Evolutionary conservation across 2,329 filamentous ascomycete genomes (phyloP).

Genomic region (Penicillium fuscoglaucum): DNA sequence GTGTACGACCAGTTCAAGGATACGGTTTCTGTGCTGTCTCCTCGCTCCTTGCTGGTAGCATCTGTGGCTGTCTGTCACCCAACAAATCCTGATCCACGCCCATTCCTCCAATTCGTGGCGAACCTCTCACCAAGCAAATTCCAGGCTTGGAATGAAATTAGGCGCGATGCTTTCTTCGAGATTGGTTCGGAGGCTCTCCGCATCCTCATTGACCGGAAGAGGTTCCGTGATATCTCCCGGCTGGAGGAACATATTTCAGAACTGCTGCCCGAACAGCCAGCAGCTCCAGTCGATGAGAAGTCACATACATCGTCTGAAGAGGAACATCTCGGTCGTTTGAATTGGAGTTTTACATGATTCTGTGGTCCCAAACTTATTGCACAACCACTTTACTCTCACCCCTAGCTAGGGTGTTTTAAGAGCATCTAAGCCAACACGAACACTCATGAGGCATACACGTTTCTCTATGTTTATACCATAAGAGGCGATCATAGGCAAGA

Average conservation of each 20-base stretch:
- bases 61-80: slow-evolving; percentile 43
- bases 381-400: not conserved
- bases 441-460: not conserved
- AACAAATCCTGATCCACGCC: slow-evolving; percentile 32
- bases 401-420: not conserved
- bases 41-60: slow-evolving; percentile 28
- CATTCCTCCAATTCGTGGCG: slow-evolving; percentile 33
- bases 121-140: slow-evolving; percentile 22
- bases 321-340: slow-evolving; percentile 1
- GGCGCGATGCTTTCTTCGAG: slow-evolving; percentile 33
- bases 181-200: slow-evolving; percentile 43
- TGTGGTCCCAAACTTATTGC: not conserved
- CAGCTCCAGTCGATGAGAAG: slow-evolving; percentile 13
- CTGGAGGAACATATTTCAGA: slow-evolving; percentile 35
- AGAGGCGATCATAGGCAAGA: not conserved
- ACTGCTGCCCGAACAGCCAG: slow-evolving; percentile 29
- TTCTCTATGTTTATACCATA: not conserved
- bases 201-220: slow-evolving; percentile 36
- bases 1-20: slow-evolving; percentile 38
- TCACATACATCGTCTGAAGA: slow-evolving; percentile 2
- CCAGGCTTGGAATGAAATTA: slow-evolving; percentile 19
- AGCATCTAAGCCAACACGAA: not conserved
- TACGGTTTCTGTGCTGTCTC: slow-evolving; percentile 25
- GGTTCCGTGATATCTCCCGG: slow-evolving; percentile 30
- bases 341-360: slow-evolving; percentile 8